Base-by-base conservation (phyloP, 1,139 yeast genomes). In the Meyerozyma smithsonii region DNA sequence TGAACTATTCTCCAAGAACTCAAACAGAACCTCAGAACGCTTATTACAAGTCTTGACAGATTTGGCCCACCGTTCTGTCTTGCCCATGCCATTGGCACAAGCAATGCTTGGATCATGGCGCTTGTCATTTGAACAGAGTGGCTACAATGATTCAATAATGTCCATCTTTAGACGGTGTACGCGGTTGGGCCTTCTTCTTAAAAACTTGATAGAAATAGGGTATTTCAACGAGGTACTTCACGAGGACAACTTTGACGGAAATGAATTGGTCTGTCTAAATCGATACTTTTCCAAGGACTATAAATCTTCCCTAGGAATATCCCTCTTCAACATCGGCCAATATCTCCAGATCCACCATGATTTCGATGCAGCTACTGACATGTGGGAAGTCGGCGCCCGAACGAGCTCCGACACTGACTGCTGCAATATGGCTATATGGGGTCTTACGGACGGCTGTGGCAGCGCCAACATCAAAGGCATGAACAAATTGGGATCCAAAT, bases 101-200 rank as follows among this genome's bases (percentile, higher is more conserved):
- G 48, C 59, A 12, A 49, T 58, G 50, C 55, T 53, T 39, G 60
- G 58, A 6, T 53, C 49, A 32, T 58, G 59, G 61, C 48, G 52
- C 8, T 41, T 54, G 20, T 41, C 55, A 19, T 58, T 35, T 40
- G 43, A 46, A 40, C 39, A 42, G 20, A 49, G 45, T 33, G 30
- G 37, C 4, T 43, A 48, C 7, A 25, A 38, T 33, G 35, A 41
- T 17, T n/a, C 16, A 3, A 28, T 44, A 11, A 38, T 45, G 39
- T 33, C 36, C 19, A 42, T 40, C 25, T 30, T 46, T 11, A 15
- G 34, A 5, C 8, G 34, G 10, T 11, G 21, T 10, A 21, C 34
- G 8, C 20, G 34, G 15, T 11, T 5, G 5, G 21, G 21, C 5
- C 34, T 30, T 11, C 21, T 35, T 2, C 34, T 42, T 23, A 34